Evolutionary conservation across 192 early-diverging fungal genomes (phyloP), one percentile per base, ranked within the genome.

Genomic region (Coemansia sp.): DNA sequence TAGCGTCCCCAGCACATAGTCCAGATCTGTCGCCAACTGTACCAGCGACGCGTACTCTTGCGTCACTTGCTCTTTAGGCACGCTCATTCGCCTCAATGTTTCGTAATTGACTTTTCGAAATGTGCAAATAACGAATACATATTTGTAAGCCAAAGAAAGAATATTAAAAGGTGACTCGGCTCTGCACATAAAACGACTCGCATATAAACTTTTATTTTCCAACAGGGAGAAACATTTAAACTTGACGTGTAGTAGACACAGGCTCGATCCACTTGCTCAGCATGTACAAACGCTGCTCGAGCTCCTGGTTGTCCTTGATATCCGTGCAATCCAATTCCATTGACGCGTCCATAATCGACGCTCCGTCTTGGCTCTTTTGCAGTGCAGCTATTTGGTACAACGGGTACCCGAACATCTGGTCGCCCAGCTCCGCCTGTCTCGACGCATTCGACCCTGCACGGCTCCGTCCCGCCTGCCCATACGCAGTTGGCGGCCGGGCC

Each of bases 211-310:
- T 1, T 35, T 35, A 7, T 8, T 35, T 43, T 27, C 17, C 21
- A 55, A 32, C 50, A 49, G 24, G 37, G 21, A 25, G 24, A 39
- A 17, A 15, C 41, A 45, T 38, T n/a, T 35, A 19, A 60, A 24
- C 21, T 53, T 57, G 55, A 37, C 62, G 61, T 8, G n/a, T 59
- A 29, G 59, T 23, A 24, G 62, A 56, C 12, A 54, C 55, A 22
- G 68, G 72, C 63, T 81, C 78, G n/a, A 81, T 56, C 78, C 78
- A 81, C 56, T 72, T 81, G 72, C 78, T 81, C 25, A 81, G 69
- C 69, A 73, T 67, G 21, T 75, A 81, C 24, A 81, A 66, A 12
- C 71, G 67, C 72, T 81, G 78, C 56, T 81, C 78, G 9, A 81
- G 66, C 68, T 81, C 78, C 51, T 81, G 78, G 60, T 81, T 81